Conservation (phyloP, 2,329 filamentous ascomycete species). For the Stachybotrys elegans region DNA sequence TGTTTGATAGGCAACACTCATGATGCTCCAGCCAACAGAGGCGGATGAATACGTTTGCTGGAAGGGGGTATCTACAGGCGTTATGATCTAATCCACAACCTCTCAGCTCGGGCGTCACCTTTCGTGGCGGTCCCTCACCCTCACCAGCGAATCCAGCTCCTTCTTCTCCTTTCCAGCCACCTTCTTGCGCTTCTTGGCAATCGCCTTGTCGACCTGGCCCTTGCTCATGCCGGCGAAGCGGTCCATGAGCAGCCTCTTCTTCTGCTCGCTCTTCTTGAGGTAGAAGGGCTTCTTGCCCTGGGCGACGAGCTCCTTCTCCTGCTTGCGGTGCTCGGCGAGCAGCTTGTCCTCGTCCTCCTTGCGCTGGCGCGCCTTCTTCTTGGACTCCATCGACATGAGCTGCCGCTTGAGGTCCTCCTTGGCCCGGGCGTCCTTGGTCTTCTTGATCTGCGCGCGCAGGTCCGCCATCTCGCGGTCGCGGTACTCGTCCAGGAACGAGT, state of each 20-base stretch:
- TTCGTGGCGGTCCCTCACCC: conserved; percentile 12
- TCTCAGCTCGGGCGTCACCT: neutral
- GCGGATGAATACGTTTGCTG: too few relatives aligned
- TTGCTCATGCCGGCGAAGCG: conserved; percentile 80
- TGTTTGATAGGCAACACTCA: too few relatives aligned
- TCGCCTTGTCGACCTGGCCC: conserved; percentile 75
- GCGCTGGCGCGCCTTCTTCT: conserved; percentile 63
- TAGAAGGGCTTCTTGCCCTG: conserved; percentile 93
- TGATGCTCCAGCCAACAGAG: too few relatives aligned
- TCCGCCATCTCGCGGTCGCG: conserved; percentile 75
- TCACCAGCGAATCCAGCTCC: conserved; percentile 46
- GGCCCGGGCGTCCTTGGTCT: conserved; percentile 56
- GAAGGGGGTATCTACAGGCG: conserved; percentile 1
- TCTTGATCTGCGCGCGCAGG: conserved; percentile 62
- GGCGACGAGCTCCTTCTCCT: conserved; percentile 79
- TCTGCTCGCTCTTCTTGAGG: conserved; percentile 87
- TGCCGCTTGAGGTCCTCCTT: conserved; percentile 68
- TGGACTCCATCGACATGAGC: conserved; percentile 74
- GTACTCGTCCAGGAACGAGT: conserved; percentile 85
- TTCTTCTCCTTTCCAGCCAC: conserved; percentile 79
- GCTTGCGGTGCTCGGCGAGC: conserved; percentile 67
- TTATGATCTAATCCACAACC: neutral
- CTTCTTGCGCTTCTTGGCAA: conserved; percentile 90
- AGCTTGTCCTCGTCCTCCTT: conserved; percentile 68
- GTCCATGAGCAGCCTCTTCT: conserved; percentile 76